A percentile compares a stretch with the other conserved stretches of the same genome.
Conservation (phyloP, 352 stramenopile species). For the Pseudoperonospora humuli region DNA sequence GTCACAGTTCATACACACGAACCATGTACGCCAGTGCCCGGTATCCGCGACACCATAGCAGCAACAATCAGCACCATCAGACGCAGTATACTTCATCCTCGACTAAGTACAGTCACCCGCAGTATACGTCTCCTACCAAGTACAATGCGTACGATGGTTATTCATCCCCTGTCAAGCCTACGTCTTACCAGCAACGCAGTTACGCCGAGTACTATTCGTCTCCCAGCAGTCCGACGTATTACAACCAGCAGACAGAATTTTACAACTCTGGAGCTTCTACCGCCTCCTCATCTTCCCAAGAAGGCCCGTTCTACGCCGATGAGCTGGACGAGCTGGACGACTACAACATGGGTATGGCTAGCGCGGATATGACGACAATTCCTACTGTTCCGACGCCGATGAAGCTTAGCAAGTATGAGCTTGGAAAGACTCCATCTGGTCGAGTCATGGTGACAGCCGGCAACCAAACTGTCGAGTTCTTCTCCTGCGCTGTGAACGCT, state of each 20-base stretch:
- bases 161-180: constrained; percentile 31
- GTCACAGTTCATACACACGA: not conserved
- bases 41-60: constrained; percentile 32
- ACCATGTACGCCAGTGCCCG: constrained; percentile 31
- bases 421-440: constrained; percentile 69
- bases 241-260: constrained; percentile 62
- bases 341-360: constrained; percentile 39
- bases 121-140: constrained; percentile 25
- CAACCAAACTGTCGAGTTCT: constrained; percentile 85
- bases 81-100: constrained; percentile 18
- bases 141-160: constrained; percentile 26
- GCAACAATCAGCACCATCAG: constrained; percentile 13
- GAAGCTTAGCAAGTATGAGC: constrained; percentile 65
- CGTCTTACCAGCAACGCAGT: constrained; percentile 16
- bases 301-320: constrained; percentile 63
- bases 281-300: constrained; percentile 70
- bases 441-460: constrained; percentile 64
- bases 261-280: constrained; percentile 71
- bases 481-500: constrained; percentile 70
- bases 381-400: constrained; percentile 66
- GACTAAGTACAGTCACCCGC: constrained; percentile 19
- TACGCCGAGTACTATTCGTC: constrained; percentile 39
- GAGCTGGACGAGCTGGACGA: constrained; percentile 70
- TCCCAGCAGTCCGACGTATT: constrained; percentile 29
- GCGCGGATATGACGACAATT: constrained; percentile 69